phyloP scores from a whole-genome alignment of 108 stramenopile genomes.

The Pseudonitzschia delicatissima region DNA sequence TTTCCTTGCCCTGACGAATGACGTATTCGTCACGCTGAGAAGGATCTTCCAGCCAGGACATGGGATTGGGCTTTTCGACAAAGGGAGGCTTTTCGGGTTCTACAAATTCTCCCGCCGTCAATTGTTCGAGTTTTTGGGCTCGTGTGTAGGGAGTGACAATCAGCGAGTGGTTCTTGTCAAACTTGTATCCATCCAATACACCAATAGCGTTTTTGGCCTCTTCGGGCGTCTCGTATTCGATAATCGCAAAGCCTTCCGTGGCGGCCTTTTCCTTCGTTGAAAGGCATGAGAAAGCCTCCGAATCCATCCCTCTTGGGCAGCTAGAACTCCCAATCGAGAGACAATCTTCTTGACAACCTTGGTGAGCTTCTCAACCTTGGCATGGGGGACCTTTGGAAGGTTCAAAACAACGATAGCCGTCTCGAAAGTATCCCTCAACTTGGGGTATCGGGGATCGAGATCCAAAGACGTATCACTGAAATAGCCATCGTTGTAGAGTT shows the following conservation, averaged over 20 bases:
- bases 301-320: conserved; percentile 46
- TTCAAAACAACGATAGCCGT: conserved; percentile 77
- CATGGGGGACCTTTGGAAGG: conserved; percentile 73
- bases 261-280: conserved; percentile 54
- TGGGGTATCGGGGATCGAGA: conserved; percentile 71
- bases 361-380: conserved; percentile 77
- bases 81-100: conserved; percentile 81
- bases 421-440: conserved; percentile 64
- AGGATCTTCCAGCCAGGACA: conserved; percentile 89
- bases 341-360: conserved; percentile 75
- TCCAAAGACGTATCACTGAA: conserved; percentile 78
- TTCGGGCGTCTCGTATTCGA: conserved; percentile 84
- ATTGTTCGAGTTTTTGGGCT: conserved; percentile 45
- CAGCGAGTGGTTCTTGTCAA: conserved; percentile 91
- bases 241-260: conserved; percentile 89
- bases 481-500: conserved; percentile 71
- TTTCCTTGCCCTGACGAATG: conserved; percentile 90
- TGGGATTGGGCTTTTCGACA: conserved; percentile 84
- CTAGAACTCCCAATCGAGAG: conserved; percentile 62
- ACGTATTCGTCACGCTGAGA: conserved; percentile 91
- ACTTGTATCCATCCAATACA: conserved; percentile 85
- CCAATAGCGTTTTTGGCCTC: conserved; percentile 91
- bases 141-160: conserved; percentile 75
- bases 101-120: conserved; percentile 63
- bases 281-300: conserved; percentile 62